Evolutionary conservation across 257 asterid genomes (phyloP).

Genomic region (Solanum stenotomum): DNA sequence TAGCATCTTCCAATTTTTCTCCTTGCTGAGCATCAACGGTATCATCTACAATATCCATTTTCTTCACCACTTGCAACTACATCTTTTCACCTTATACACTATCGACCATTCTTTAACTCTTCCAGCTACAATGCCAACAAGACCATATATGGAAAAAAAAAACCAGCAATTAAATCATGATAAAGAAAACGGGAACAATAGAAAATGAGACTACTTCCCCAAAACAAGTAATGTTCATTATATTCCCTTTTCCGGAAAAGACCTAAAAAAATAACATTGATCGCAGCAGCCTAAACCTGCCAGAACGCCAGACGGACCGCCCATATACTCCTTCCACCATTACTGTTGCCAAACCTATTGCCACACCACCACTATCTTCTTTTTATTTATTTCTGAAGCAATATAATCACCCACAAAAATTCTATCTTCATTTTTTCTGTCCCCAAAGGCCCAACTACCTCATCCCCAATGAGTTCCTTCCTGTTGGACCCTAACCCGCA

Average conservation of each 20-base stretch:
- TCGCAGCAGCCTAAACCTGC: background rate
- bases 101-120: slow-evolving; percentile 36
- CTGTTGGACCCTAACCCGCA: background rate
- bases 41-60: slow-evolving; percentile 35
- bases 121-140: slow-evolving; percentile 42
- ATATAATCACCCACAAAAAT: background rate
- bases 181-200: background rate
- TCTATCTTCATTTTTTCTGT: background rate
- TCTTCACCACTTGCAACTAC: slow-evolving; percentile 6
- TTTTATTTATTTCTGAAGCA: background rate
- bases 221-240: background rate
- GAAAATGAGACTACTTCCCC: background rate
- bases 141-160: background rate
- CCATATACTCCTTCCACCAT: background rate
- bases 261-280: background rate
- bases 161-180: background rate
- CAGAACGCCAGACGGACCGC: background rate
- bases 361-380: background rate
- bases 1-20: slow-evolving; percentile 81
- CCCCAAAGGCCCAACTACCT: background rate
- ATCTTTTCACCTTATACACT: slow-evolving; percentile 20
- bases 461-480: background rate
- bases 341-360: background rate
- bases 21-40: slow-evolving; percentile 49
- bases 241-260: background rate